Percentiles rank a stretch among this genome's conserved stretches.
These are phyloP conservation scores for Ustilago loliicola DNA, from an alignment of 1,284 basidiomycete species.

Conservation along the genomic window DNA sequence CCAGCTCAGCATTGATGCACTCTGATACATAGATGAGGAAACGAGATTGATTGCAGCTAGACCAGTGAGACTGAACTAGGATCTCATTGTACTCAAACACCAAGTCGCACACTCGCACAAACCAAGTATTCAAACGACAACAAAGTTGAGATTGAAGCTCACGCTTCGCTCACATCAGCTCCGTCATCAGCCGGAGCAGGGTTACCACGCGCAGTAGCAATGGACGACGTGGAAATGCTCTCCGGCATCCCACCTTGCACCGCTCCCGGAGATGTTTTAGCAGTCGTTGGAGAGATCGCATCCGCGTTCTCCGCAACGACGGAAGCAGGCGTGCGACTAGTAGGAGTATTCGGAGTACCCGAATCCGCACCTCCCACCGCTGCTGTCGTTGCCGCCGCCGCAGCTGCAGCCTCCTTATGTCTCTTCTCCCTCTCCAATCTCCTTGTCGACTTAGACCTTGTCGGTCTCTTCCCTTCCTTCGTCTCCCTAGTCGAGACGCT, in stretches of 20 bases:
- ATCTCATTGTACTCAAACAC: too few relatives aligned
- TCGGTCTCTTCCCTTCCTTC: conserved; percentile 27
- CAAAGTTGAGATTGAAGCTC: too few relatives aligned
- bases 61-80: too few relatives aligned
- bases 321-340: not conserved
- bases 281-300: conserved; percentile 2
- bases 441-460: conserved; percentile 31
- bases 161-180: not conserved
- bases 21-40: too few relatives aligned
- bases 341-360: conserved; percentile 28
- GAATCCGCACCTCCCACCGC: conserved; percentile 6
- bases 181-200: not conserved
- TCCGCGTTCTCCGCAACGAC: too few relatives aligned
- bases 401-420: conserved; percentile 32
- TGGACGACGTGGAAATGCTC: conserved; percentile 36
- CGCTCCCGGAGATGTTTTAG: too few relatives aligned
- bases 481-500: conserved; percentile 7
- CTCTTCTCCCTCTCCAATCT: conserved; percentile 39
- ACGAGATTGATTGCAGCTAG: too few relatives aligned
- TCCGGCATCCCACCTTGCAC: conserved; percentile 24
- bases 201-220: conserved; percentile 29
- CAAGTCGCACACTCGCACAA: too few relatives aligned
- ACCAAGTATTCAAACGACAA: too few relatives aligned
- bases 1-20: too few relatives aligned
- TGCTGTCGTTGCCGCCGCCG: conserved; percentile 9